These are phyloP conservation scores for Phoma sp. DNA, from an alignment of 2,329 filamentous ascomycete genomes.

Conservation along the genomic window DNA sequence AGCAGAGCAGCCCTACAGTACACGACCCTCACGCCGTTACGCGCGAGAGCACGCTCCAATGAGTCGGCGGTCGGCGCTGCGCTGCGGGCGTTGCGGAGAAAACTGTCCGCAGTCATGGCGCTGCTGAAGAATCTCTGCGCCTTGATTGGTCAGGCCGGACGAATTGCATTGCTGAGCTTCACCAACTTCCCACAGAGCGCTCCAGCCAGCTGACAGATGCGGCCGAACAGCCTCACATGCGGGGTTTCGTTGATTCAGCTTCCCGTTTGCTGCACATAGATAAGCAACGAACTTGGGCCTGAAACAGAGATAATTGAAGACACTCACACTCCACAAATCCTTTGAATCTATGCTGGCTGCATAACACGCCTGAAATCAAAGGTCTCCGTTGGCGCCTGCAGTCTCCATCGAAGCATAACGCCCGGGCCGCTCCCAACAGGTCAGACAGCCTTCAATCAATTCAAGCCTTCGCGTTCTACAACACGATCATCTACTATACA, in stretches of 20 bases:
- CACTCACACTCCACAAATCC: not conserved
- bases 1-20: not conserved
- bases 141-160: constrained; percentile 2
- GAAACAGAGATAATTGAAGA: too few relatives aligned
- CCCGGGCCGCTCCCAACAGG: too few relatives aligned
- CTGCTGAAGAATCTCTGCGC: not conserved
- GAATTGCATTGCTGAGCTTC: not conserved
- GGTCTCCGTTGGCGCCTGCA: too few relatives aligned
- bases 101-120: not conserved
- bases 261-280: not conserved
- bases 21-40: not conserved
- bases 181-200: not conserved
- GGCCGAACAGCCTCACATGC: constrained; percentile 6
- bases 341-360: not conserved
- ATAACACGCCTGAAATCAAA: too few relatives aligned
- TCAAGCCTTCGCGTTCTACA: not conserved
- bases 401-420: too few relatives aligned
- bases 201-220: constrained; percentile 1
- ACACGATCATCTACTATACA: not conserved
- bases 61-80: not conserved
- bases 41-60: not conserved
- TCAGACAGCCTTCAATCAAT: not conserved
- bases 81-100: not conserved
- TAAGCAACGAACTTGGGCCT: not conserved
- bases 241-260: constrained; percentile 1